Conservation (phyloP, 2,329 filamentous ascomycete species). For the Pseudogymnoascus sp. region DNA sequence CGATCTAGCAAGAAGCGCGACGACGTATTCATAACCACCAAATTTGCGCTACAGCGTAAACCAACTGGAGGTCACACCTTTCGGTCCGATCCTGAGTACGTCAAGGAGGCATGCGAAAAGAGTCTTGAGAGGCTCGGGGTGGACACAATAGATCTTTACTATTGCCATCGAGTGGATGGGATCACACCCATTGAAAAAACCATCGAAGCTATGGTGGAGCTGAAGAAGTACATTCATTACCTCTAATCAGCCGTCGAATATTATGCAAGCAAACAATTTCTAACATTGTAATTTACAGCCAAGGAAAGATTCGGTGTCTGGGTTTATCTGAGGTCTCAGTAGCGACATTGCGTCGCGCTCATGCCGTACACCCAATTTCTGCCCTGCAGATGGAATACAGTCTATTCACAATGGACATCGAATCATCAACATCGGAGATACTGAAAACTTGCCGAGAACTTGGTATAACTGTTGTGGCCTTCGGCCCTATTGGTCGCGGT, state of each 20-base stretch:
- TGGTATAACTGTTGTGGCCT: conserved; percentile 31
- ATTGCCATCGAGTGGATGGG: conserved; percentile 33
- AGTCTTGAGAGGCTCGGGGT: conserved; percentile 32
- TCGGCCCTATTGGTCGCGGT: conserved; percentile 39
- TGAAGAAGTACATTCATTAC: conserved; percentile 26
- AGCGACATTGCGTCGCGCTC: conserved; percentile 38
- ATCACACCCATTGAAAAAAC: conserved; percentile 36
- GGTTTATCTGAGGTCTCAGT: conserved; percentile 39
- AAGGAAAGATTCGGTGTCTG: conserved; percentile 41
- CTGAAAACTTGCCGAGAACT: conserved; percentile 35
- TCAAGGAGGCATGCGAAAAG: conserved; percentile 30
- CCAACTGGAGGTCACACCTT: conserved; percentile 7
- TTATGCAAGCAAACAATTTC: background rate
- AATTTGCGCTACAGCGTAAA: conserved; percentile 32
- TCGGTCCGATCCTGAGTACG: conserved; percentile 28
- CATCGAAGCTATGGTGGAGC: conserved; percentile 31
- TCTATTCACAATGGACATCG: conserved; percentile 39
- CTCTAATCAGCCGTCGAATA: background rate
- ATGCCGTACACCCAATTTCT: conserved; percentile 37
- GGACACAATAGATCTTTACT: conserved; percentile 30
- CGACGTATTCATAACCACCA: conserved; percentile 43
- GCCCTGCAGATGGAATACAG: conserved; percentile 44
- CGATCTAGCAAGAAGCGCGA: conserved; percentile 32
- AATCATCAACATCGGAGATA: conserved; percentile 26
- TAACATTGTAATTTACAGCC: conserved; percentile 11